phyloP scores from a whole-genome alignment of 257 asterid species.

The Haberlea rhodopensis region DNA sequence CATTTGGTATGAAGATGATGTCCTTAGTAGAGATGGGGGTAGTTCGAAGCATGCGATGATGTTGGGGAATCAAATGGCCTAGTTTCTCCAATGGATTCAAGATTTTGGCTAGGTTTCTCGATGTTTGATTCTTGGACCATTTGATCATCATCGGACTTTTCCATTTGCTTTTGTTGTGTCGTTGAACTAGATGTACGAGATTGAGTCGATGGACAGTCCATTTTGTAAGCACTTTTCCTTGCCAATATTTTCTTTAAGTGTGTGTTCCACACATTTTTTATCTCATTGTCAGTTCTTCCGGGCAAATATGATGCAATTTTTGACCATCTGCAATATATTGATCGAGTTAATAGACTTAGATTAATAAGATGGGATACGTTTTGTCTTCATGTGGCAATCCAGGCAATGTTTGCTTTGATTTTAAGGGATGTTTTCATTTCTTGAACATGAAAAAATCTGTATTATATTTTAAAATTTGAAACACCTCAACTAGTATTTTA shows the following conservation, averaged over 20 bases:
- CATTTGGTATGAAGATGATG: slow-evolving; percentile 11
- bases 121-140: not conserved
- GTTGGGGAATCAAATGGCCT: slow-evolving; percentile 19
- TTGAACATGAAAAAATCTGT: too few relatives aligned
- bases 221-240: not conserved
- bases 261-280: slow-evolving; percentile 82
- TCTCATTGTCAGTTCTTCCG: slow-evolving; percentile 85
- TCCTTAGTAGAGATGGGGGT: slow-evolving; percentile 18
- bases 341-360: too few relatives aligned
- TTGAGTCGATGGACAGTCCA: slow-evolving; percentile 14
- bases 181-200: slow-evolving; percentile 31
- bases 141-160: slow-evolving; percentile 9
- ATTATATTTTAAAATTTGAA: too few relatives aligned
- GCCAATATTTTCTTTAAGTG: slow-evolving; percentile 51
- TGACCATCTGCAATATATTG: slow-evolving; percentile 57
- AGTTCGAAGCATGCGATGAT: slow-evolving; percentile 28
- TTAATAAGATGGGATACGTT: not conserved
- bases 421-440: too few relatives aligned
- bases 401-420: too few relatives aligned
- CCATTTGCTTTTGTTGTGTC: slow-evolving; percentile 22
- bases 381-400: too few relatives aligned
- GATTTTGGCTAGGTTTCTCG: not conserved
- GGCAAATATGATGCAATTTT: slow-evolving; percentile 69
- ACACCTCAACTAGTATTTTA: too few relatives aligned
- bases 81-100: not conserved